Evolutionary conservation across 2,329 filamentous ascomycete genomes (phyloP).

Genomic region (Sporothrix variecibatus): DNA sequence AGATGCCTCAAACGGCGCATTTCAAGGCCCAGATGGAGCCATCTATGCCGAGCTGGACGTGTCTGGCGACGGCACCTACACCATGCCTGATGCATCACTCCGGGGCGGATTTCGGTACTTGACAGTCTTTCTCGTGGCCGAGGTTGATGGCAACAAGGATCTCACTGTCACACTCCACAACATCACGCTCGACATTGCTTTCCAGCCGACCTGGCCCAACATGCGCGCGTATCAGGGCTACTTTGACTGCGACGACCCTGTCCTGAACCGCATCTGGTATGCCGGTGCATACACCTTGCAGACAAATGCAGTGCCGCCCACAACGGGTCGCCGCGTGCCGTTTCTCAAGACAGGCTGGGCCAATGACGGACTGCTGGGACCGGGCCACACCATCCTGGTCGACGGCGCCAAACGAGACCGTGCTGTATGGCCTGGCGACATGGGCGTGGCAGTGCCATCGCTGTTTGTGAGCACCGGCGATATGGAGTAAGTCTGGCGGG

Average conservation of each 20-base stretch:
- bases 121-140: constrained; percentile 44
- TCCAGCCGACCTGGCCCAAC: constrained; percentile 48
- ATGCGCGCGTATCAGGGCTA: constrained; percentile 57
- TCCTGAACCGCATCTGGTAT: constrained; percentile 58
- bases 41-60: constrained; percentile 45
- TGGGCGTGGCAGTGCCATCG: constrained; percentile 55
- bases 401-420: constrained; percentile 29
- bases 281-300: constrained; percentile 50
- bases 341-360: constrained; percentile 46
- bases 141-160: background rate
- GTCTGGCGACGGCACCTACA: constrained; percentile 39
- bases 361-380: constrained; percentile 39
- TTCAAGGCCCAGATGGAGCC: constrained; percentile 49
- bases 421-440: constrained; percentile 28
- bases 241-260: constrained; percentile 51
- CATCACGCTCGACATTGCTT: constrained; percentile 40
- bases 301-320: constrained; percentile 40
- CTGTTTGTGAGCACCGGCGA: constrained; percentile 54
- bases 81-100: constrained; percentile 46
- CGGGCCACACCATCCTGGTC: constrained; percentile 36
- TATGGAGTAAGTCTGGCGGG: constrained; percentile 38
- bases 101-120: constrained; percentile 57
- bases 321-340: constrained; percentile 37
- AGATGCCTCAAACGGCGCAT: constrained; percentile 50
- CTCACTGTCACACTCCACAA: constrained; percentile 38